Evolutionary conservation across 2,329 filamentous ascomycete species (phyloP).

Genomic region (Chalaropsis ovoidea): DNA sequence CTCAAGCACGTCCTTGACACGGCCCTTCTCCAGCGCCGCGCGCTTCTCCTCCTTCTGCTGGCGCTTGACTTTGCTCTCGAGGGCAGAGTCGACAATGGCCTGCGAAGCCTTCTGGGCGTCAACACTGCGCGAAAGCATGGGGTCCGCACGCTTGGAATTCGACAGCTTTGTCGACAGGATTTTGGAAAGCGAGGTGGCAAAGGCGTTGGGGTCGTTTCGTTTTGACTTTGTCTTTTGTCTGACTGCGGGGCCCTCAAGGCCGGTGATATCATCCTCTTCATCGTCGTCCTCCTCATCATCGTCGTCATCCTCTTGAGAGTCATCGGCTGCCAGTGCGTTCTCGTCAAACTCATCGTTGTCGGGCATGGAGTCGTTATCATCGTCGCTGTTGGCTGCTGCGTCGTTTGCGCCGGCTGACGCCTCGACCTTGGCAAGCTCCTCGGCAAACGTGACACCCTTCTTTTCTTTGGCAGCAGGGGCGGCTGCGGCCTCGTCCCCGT

Average conservation of each 20-base stretch:
- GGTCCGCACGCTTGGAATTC: slow-evolving; percentile 69
- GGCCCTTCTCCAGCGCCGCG: slow-evolving; percentile 70
- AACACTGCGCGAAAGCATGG: slow-evolving; percentile 77
- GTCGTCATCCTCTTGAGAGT: slow-evolving; percentile 30
- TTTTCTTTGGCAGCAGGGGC: slow-evolving; percentile 29
- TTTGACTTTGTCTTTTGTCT: slow-evolving; percentile 52
- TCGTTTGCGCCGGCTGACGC: slow-evolving; percentile 28
- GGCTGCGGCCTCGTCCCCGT: slow-evolving; percentile 31
- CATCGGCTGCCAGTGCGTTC: slow-evolving; percentile 29
- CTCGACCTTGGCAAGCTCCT: slow-evolving; percentile 27
- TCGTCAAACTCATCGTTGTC: slow-evolving; percentile 33
- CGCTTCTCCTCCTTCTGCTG: slow-evolving; percentile 74
- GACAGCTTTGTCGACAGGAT: slow-evolving; percentile 86
- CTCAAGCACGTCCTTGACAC: slow-evolving; percentile 70
- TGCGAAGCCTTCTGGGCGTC: slow-evolving; percentile 62
- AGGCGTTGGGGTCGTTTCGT: slow-evolving; percentile 82
- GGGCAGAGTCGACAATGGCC: slow-evolving; percentile 60
- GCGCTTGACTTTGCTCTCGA: slow-evolving; percentile 71
- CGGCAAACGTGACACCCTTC: slow-evolving; percentile 19
- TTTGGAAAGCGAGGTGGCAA: slow-evolving; percentile 86
- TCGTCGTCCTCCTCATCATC: slow-evolving; percentile 30
- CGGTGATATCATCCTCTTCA: slow-evolving; percentile 36
- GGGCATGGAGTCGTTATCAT: slow-evolving; percentile 23
- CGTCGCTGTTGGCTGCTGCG: slow-evolving; percentile 29
- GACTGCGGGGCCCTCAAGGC: slow-evolving; percentile 31